phyloP scores from a whole-genome alignment of 306 rosid genomes.

The Rosa rugosa region DNA sequence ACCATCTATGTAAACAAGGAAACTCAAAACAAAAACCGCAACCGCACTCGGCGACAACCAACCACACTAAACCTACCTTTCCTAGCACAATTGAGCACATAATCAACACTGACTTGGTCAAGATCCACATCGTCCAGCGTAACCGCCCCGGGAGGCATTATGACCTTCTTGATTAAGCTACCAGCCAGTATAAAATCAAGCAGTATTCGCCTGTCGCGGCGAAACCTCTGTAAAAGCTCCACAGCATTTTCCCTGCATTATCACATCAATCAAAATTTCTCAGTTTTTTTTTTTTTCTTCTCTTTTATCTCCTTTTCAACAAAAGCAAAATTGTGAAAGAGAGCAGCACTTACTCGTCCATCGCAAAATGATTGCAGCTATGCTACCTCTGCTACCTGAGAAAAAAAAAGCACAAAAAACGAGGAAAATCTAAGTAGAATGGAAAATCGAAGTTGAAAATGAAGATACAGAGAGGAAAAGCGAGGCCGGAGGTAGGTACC shows the following conservation, averaged over 20 bases:
- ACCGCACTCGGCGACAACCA: not conserved
- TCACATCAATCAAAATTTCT: constrained; percentile 3
- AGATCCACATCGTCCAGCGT: constrained; percentile 96
- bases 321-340: not conserved
- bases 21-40: not conserved
- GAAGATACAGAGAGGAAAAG: no score
- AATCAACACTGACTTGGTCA: constrained; percentile 96
- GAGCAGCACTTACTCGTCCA: constrained; percentile 78
- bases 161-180: constrained; percentile 88
- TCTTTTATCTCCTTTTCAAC: not conserved
- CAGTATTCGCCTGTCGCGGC: constrained; percentile 84
- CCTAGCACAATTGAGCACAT: constrained; percentile 83
- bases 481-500: not conserved
- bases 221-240: constrained; percentile 77
- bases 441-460: not conserved
- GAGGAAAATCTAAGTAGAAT: not conserved
- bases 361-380: constrained; percentile 29
- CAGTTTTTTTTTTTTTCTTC: not conserved
- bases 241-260: constrained; percentile 64
- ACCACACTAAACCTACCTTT: constrained; percentile 47
- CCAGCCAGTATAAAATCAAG: constrained; percentile 92
- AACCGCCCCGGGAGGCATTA: constrained; percentile 98
- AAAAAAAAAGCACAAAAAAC: not conserved
- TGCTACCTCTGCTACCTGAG: constrained; percentile 11
- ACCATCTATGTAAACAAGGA: constrained; percentile 4